Conservation (phyloP, 306 rosid genomes). For the Fagus sylvatica region DNA sequence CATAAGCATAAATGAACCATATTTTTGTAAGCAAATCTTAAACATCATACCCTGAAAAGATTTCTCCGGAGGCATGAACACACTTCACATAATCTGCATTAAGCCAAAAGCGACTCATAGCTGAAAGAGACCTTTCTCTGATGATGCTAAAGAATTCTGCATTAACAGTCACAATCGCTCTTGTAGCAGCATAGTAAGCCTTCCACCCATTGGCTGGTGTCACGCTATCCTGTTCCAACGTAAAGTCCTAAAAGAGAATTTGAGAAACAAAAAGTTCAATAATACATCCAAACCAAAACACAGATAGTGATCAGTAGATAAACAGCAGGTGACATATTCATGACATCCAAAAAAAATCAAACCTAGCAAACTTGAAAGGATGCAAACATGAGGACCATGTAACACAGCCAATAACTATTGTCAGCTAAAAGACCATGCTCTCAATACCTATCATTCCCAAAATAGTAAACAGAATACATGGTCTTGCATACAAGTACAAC, state of each 20-base stretch:
- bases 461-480: background rate
- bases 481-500: background rate
- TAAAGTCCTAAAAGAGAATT: slow-evolving; percentile 69
- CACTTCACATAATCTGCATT: slow-evolving; percentile 97
- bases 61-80: slow-evolving; percentile 86
- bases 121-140: slow-evolving; percentile 68
- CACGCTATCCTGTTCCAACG: slow-evolving; percentile 81
- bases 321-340: background rate
- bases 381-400: too few relatives aligned
- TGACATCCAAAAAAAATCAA: too few relatives aligned
- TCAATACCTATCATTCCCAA: background rate
- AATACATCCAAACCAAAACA: background rate
- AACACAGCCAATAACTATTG: background rate
- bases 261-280: slow-evolving; percentile 19
- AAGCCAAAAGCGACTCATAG: slow-evolving; percentile 91
- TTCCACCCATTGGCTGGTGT: slow-evolving; percentile 95
- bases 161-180: slow-evolving; percentile 83
- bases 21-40: slow-evolving; percentile 16
- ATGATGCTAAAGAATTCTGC: slow-evolving; percentile 80
- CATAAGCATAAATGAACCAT: background rate
- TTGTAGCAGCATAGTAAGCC: slow-evolving; percentile 96
- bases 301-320: background rate
- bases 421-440: background rate
- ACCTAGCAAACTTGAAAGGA: background rate
- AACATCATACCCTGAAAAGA: slow-evolving; percentile 75